A percentile compares a stretch with the other conserved stretches of the same genome.
Evolutionary conservation across 2,329 filamentous ascomycete species (phyloP).

Genomic region (Corniculantispora saksenae): DNA sequence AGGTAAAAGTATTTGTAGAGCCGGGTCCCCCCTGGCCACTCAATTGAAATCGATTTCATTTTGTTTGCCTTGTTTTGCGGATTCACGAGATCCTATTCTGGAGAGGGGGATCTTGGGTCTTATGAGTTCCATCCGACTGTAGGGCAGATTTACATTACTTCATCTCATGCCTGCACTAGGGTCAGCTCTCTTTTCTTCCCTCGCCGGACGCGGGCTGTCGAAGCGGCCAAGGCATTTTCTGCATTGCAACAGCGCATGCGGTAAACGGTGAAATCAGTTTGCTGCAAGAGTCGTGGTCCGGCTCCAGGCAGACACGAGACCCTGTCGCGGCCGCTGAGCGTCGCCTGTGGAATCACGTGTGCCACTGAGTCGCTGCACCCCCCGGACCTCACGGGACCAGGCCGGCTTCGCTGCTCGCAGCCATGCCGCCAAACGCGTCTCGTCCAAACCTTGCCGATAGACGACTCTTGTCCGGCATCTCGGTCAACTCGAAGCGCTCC

Average conservation of each 20-base stretch:
- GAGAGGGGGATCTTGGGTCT: background rate
- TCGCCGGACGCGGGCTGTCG: background rate
- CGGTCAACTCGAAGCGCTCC: constrained; percentile 56
- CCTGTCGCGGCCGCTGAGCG: background rate
- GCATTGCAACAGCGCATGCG: background rate
- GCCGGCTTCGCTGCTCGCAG: background rate
- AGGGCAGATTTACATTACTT: background rate
- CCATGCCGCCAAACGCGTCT: constrained; percentile 23
- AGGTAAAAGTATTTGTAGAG: constrained; percentile 4
- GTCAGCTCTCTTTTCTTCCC: background rate
- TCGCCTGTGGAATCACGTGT: constrained; percentile 16
- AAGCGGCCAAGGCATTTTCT: background rate
- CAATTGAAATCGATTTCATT: background rate
- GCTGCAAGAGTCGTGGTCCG: too few species aligned
- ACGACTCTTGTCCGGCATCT: constrained; percentile 51
- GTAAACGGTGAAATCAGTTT: background rate
- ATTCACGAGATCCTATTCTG: background rate
- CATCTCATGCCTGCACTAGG: background rate
- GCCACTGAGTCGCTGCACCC: background rate
- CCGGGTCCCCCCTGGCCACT: background rate
- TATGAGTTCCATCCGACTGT: background rate
- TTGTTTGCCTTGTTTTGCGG: background rate
- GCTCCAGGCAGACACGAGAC: background rate
- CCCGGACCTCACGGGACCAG: constrained; percentile 8
- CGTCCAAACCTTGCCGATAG: constrained; percentile 44